A percentile compares a stretch with the other conserved stretches of the same genome.
Evolutionary conservation across 1,284 basidiomycete genomes (phyloP).

Genomic region (Wolfiporia cocos): DNA sequence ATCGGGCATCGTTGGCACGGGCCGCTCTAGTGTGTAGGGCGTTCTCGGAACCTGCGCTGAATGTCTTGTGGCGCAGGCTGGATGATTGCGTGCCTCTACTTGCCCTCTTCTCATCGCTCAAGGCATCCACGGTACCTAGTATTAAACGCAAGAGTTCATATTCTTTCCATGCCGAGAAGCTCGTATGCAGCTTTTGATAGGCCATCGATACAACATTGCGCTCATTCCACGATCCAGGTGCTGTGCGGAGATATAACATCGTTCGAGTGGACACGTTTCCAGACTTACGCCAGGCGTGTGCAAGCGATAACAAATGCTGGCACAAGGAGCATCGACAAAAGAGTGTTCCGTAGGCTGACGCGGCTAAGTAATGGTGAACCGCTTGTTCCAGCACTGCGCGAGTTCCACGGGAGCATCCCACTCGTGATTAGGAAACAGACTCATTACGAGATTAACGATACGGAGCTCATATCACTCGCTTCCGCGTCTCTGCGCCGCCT

Average conservation of each 20-base stretch:
- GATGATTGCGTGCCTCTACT: constrained; percentile 55
- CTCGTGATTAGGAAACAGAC: neutral
- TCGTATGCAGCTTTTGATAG: neutral
- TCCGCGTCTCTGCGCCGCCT: constrained; percentile 1
- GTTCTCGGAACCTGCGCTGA: constrained; percentile 54
- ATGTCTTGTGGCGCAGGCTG: constrained; percentile 62
- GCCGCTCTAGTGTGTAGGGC: constrained; percentile 59
- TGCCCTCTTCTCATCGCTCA: constrained; percentile 1
- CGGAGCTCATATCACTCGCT: neutral
- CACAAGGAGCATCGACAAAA: neutral
- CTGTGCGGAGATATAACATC: neutral
- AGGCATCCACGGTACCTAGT: neutral
- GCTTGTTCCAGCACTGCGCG: neutral
- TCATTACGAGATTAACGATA: constrained; percentile 2
- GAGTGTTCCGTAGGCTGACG: neutral
- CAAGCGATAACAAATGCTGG: neutral
- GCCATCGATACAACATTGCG: no score
- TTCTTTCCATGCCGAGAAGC: constrained; percentile 1
- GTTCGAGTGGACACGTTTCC: constrained; percentile 1
- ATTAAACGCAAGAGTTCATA: neutral
- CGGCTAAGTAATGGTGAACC: neutral
- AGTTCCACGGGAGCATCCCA: constrained; percentile 1
- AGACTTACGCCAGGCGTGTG: neutral
- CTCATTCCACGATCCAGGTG: neutral
- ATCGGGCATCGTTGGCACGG: constrained; percentile 5